Conservation (phyloP, 352 stramenopile genomes). For the Pythium monospermum region DNA sequence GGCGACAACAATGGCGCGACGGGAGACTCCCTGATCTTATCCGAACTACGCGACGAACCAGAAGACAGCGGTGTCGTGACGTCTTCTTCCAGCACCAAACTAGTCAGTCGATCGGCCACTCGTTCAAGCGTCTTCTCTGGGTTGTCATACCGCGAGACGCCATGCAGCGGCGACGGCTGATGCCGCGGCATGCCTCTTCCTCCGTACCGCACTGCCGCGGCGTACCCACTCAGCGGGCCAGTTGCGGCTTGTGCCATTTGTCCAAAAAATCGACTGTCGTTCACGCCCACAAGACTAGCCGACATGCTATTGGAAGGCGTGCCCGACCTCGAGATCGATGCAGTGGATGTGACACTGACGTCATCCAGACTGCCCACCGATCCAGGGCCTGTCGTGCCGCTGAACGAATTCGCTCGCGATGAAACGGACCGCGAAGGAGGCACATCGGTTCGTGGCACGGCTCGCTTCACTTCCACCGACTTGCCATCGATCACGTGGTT, state of each 20-base stretch:
- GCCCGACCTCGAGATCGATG: constrained; percentile 45
- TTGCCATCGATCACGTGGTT: constrained; percentile 90
- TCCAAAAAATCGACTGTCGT: constrained; percentile 19
- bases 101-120: constrained; percentile 67
- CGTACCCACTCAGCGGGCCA: constrained; percentile 64
- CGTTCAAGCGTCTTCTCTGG: constrained; percentile 24
- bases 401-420: constrained; percentile 71
- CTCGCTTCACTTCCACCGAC: constrained; percentile 86
- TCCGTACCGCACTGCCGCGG: constrained; percentile 75
- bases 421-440: constrained; percentile 69
- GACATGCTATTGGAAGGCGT: constrained; percentile 56
- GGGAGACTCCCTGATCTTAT: constrained; percentile 49
- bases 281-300: constrained; percentile 24
- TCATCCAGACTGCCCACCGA: constrained; percentile 74
- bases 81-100: constrained; percentile 55
- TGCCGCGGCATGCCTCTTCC: constrained; percentile 29
- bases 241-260: constrained; percentile 26
- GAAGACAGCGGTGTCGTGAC: constrained; percentile 41
- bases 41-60: constrained; percentile 52
- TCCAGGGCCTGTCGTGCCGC: constrained; percentile 60
- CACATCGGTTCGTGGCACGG: constrained; percentile 77
- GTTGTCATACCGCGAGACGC: constrained; percentile 18
- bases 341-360: constrained; percentile 39
- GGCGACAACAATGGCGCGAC: constrained; percentile 38
- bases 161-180: constrained; percentile 24